Conservation (phyloP, 768 basidiomycete genomes). For the Erythrobasidium yunnanense region DNA sequence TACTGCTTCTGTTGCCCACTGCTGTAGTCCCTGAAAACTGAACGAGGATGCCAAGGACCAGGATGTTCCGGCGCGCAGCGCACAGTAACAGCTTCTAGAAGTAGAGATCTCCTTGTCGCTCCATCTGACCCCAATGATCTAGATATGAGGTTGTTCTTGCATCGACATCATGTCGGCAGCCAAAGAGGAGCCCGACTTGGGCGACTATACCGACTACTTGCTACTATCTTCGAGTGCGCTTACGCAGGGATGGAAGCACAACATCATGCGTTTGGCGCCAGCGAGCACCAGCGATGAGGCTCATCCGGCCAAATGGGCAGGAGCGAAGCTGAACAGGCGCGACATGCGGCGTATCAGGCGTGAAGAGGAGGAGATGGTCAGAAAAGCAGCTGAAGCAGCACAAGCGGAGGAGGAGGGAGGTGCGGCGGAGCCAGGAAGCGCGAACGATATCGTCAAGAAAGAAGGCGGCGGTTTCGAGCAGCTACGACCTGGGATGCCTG, state of each 20-base stretch:
- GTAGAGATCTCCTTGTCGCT: no score
- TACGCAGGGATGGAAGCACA: slow-evolving; percentile 26
- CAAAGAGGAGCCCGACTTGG: slow-evolving; percentile 12
- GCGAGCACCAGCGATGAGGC: slow-evolving; percentile 7
- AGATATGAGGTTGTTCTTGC: no score
- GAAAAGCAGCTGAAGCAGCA: slow-evolving; percentile 17
- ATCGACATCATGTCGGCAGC: neutral
- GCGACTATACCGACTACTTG: slow-evolving; percentile 25
- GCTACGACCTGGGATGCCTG: slow-evolving; percentile 21
- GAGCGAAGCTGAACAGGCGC: slow-evolving; percentile 24
- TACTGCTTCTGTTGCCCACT: no score
- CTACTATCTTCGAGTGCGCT: slow-evolving; percentile 19
- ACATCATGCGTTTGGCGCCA: slow-evolving; percentile 25
- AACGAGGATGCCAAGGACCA: no score
- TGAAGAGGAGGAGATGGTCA: slow-evolving; percentile 11
- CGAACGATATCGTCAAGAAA: neutral
- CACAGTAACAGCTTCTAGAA: no score
- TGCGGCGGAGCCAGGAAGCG: neutral
- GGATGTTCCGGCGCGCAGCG: no score
- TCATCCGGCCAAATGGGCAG: slow-evolving; percentile 7
- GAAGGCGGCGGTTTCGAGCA: neutral
- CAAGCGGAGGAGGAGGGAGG: slow-evolving; percentile 8
- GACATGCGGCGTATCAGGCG: slow-evolving; percentile 25
- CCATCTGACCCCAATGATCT: no score
- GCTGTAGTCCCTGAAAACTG: no score